Percentiles rank a stretch among this genome's conserved stretches.
These are phyloP conservation scores for Echinosophora koreensis DNA, from an alignment of 306 rosid genomes.

Conservation along the genomic window DNA sequence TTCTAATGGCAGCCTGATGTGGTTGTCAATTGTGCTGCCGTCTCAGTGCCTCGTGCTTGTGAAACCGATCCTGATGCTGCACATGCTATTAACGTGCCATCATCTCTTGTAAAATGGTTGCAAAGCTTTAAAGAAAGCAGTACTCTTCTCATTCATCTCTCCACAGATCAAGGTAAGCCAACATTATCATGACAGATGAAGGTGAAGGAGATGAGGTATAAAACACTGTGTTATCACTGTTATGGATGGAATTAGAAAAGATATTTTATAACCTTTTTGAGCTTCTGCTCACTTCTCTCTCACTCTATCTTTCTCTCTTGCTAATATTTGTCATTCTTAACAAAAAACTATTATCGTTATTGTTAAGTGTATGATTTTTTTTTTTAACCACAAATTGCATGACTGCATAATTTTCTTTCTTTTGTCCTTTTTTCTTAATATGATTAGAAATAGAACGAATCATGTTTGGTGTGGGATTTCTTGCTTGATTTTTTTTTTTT, in stretches of 20 bases:
- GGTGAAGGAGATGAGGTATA: constrained; percentile 12
- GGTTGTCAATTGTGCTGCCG: constrained; percentile 89
- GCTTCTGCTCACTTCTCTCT: neutral
- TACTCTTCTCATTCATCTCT: constrained; percentile 77
- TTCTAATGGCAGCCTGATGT: constrained; percentile 78
- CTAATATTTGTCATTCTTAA: constrained; percentile 3
- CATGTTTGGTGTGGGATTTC: neutral
- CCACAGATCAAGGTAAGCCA: constrained; percentile 90
- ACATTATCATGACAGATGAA: constrained; percentile 18
- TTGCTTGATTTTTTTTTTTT: too few species aligned
- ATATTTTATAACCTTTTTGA: neutral
- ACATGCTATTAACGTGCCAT: constrained; percentile 81
- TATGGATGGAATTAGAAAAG: neutral
- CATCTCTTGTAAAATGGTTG: constrained; percentile 81
- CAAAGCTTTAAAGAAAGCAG: constrained; percentile 60
- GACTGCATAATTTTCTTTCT: neutral
- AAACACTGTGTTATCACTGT: too few species aligned
- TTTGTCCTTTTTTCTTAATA: constrained; percentile 16
- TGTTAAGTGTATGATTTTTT: neutral
- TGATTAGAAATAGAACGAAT: constrained; percentile 8
- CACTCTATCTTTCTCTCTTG: neutral
- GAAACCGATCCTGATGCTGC: constrained; percentile 82
- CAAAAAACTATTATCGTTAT: neutral
- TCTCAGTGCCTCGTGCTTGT: constrained; percentile 88
- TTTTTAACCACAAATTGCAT: neutral